Percentiles rank a stretch among this genome's conserved stretches.
These are phyloP conservation scores for Beta vulgaris DNA, from an alignment of 148 eudicot species.

Conservation along the genomic window DNA sequence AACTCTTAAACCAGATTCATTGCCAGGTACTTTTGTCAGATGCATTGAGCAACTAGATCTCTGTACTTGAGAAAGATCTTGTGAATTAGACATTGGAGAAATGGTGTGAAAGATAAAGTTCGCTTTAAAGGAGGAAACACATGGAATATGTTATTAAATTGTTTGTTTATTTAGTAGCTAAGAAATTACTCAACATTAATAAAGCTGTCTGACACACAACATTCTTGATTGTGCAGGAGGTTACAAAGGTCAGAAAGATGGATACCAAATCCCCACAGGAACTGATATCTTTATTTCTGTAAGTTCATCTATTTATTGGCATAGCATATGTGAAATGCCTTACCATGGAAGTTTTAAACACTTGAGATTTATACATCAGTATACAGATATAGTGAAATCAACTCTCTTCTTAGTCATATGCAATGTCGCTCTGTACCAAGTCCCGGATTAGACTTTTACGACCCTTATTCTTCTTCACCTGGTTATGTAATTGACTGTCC, in stretches of 20 bases:
- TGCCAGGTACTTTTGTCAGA: slow-evolving; percentile 61
- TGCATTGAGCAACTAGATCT: neutral
- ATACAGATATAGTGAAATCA: neutral
- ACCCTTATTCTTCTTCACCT: neutral
- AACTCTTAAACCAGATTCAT: slow-evolving; percentile 64
- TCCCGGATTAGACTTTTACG: neutral
- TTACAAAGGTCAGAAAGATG: slow-evolving; percentile 64
- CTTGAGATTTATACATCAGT: neutral
- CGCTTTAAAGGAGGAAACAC: no score
- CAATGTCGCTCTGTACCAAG: neutral
- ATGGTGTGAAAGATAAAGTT: no score
- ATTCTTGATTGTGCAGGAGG: slow-evolving; percentile 59
- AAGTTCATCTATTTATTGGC: slow-evolving; percentile 29
- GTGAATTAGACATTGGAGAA: neutral
- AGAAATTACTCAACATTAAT: neutral
- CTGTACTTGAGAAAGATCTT: neutral
- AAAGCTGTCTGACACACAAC: neutral
- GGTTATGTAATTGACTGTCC: neutral
- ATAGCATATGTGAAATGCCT: neutral
- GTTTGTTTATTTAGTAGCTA: neutral
- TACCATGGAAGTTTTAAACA: neutral
- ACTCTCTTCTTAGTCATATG: neutral
- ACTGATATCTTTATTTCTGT: slow-evolving; percentile 92
- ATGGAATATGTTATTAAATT: no score
- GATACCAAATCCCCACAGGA: slow-evolving; percentile 80